phyloP scores from a whole-genome alignment of 495 filamentous ascomycete species.

The Talaromyces borbonicus region DNA sequence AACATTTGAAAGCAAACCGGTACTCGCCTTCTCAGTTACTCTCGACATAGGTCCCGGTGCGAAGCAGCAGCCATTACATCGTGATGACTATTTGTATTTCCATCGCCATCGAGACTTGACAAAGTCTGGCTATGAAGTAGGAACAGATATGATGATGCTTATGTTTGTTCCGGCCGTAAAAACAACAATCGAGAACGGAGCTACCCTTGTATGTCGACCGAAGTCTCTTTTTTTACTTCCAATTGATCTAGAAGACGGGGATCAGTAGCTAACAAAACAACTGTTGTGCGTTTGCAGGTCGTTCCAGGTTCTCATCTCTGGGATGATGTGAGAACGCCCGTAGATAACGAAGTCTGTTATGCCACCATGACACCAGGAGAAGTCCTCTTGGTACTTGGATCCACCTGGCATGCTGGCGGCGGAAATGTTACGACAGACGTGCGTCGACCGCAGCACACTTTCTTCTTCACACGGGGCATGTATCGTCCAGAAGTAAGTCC shows the following conservation, averaged over 20 bases:
- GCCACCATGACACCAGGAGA: background rate
- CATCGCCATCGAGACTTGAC: background rate
- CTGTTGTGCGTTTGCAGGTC: too few species aligned
- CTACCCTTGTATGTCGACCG: too few species aligned
- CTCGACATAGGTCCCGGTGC: background rate
- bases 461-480: background rate
- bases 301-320: background rate
- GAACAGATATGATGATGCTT: background rate
- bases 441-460: background rate
- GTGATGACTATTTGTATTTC: background rate
- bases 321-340: background rate
- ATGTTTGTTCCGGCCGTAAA: background rate
- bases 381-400: background rate
- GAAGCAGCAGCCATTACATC: background rate
- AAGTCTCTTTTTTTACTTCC: too few species aligned
- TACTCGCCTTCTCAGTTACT: too few species aligned
- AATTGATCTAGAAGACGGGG: too few species aligned
- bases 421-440: background rate
- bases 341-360: background rate
- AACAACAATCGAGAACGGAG: background rate
- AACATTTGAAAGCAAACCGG: too few species aligned
- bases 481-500: too few species aligned
- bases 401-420: background rate
- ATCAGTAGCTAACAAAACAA: too few species aligned
- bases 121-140: background rate